phyloP scores from a whole-genome alignment of 495 filamentous ascomycete genomes.

The Xylaria sp. region DNA sequence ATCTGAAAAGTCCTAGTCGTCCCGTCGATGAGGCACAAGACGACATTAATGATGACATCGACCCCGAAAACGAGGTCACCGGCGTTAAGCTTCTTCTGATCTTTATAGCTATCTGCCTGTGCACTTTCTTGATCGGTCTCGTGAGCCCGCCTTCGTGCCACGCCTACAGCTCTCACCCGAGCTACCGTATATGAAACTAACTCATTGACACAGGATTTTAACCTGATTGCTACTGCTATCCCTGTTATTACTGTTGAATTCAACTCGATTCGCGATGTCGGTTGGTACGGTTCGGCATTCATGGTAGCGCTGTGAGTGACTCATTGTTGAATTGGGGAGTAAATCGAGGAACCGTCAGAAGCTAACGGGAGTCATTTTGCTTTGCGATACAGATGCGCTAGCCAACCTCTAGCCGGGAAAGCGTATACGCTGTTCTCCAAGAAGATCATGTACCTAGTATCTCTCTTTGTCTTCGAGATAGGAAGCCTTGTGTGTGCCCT shows the following conservation, averaged over 20 bases:
- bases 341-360: constrained; percentile 26
- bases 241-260: constrained; percentile 49
- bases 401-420: constrained; percentile 7
- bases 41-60: neutral
- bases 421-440: constrained; percentile 47
- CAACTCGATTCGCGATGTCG: constrained; percentile 45
- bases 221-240: constrained; percentile 46
- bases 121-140: neutral
- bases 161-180: neutral
- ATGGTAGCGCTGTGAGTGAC: constrained; percentile 50
- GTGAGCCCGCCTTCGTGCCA: neutral
- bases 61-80: neutral
- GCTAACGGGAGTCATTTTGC: neutral
- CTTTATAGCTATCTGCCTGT: neutral
- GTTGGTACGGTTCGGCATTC: constrained; percentile 48
- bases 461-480: constrained; percentile 42
- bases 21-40: neutral
- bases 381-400: constrained; percentile 6
- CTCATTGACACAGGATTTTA: neutral
- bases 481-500: constrained; percentile 58
- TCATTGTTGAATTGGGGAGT: neutral
- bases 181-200: neutral
- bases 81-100: neutral
- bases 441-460: constrained; percentile 44
- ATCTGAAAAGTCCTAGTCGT: neutral